These are phyloP conservation scores for Golubevia sp. DNA, from an alignment of 1,284 basidiomycete genomes.

Conservation along the genomic window DNA sequence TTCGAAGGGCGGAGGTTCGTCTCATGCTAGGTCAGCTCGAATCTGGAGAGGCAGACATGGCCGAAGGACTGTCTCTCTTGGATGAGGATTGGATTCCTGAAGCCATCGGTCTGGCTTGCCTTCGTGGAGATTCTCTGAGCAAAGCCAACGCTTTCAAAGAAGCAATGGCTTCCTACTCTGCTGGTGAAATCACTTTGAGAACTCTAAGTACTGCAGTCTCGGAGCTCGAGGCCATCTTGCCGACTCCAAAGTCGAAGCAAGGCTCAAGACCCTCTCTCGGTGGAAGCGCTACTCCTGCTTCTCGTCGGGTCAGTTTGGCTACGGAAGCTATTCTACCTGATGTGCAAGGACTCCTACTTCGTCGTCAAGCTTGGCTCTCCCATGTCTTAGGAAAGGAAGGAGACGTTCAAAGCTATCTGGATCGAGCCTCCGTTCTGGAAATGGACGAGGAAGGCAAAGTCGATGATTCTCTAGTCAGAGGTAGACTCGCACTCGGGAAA, in stretches of 20 bases:
- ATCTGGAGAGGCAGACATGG: slow-evolving; percentile 31
- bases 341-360: slow-evolving; percentile 27
- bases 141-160: slow-evolving; percentile 21
- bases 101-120: slow-evolving; percentile 21
- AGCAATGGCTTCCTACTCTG: slow-evolving; percentile 22
- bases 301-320: slow-evolving; percentile 1
- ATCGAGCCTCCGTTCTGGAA: slow-evolving; percentile 16
- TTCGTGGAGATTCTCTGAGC: slow-evolving; percentile 34
- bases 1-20: slow-evolving; percentile 32
- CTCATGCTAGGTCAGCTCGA: slow-evolving; percentile 22
- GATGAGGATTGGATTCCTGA: slow-evolving; percentile 27
- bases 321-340: slow-evolving; percentile 27
- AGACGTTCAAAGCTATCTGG: slow-evolving; percentile 20
- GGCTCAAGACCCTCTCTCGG: slow-evolving; percentile 7
- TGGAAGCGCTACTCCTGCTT: not conserved
- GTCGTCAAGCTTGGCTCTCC: slow-evolving; percentile 36
- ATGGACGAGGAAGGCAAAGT: slow-evolving; percentile 17
- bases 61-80: slow-evolving; percentile 23
- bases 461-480: slow-evolving; percentile 25
- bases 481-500: slow-evolving; percentile 25
- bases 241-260: slow-evolving; percentile 12
- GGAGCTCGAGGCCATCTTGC: slow-evolving; percentile 17
- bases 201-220: slow-evolving; percentile 20
- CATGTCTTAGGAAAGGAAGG: slow-evolving; percentile 21
- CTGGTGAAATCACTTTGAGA: slow-evolving; percentile 26